Evolutionary conservation across 495 filamentous ascomycete genomes (phyloP).

Genomic region (Hyaloscypha finlandica): DNA sequence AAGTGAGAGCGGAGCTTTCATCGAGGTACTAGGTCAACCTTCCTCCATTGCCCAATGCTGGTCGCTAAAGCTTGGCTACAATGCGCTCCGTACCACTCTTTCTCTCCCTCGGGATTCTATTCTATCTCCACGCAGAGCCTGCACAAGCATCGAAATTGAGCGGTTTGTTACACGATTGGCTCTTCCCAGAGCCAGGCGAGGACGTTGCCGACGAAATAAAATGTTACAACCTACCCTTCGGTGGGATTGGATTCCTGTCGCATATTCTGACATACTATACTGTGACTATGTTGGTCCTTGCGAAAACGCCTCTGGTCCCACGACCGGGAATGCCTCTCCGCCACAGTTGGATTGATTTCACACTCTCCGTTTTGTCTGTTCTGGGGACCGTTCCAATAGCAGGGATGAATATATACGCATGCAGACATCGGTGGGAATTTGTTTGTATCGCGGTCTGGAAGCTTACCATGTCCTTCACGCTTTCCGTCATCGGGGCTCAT

Average conservation of each 20-base stretch:
- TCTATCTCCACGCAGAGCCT: too few relatives aligned
- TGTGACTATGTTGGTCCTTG: neutral
- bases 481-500: neutral
- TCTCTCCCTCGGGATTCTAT: too few relatives aligned
- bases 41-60: too few relatives aligned
- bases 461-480: neutral
- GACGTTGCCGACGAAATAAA: too few relatives aligned
- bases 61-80: too few relatives aligned
- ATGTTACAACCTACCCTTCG: neutral
- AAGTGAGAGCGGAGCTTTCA: too few relatives aligned
- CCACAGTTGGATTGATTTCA: neutral
- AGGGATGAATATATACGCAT: neutral
- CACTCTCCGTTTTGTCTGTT: neutral
- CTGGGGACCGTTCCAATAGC: neutral
- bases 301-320: neutral
- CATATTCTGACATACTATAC: conserved; percentile 7
- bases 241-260: neutral
- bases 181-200: too few relatives aligned
- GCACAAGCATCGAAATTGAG: too few relatives aligned
- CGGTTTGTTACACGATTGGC: too few relatives aligned
- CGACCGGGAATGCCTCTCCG: neutral
- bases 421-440: neutral
- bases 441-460: neutral
- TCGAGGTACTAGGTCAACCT: too few relatives aligned
- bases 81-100: too few relatives aligned